phyloP scores from a whole-genome alignment of 495 filamentous ascomycete genomes.

The Neurospora sp. region DNA sequence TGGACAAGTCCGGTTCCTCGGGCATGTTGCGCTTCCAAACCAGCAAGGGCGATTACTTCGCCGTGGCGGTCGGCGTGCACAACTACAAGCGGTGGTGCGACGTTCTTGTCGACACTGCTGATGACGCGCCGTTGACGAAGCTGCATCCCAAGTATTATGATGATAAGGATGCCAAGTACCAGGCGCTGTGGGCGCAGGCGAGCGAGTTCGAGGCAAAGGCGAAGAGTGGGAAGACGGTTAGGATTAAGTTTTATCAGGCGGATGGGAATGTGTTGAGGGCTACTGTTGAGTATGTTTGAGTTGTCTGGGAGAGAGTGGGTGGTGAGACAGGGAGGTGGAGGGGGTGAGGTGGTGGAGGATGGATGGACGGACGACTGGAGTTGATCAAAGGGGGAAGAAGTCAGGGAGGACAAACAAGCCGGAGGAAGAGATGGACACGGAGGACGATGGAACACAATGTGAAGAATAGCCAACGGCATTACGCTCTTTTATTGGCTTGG shows the following conservation, averaged over 20 bases:
- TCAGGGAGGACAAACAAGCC: background rate
- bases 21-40: slow-evolving; percentile 4
- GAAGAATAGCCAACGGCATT: background rate
- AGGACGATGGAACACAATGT: background rate
- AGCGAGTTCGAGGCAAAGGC: background rate
- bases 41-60: slow-evolving; percentile 1
- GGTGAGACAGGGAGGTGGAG: background rate
- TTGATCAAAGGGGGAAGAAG: background rate
- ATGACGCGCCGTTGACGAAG: background rate
- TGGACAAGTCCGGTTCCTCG: background rate
- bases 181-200: slow-evolving; percentile 5
- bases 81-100: slow-evolving; percentile 10
- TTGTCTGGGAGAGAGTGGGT: background rate
- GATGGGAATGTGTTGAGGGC: slow-evolving; percentile 6
- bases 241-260: background rate
- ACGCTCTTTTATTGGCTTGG: background rate
- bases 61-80: slow-evolving; percentile 4
- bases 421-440: background rate
- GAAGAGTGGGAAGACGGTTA: background rate
- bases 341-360: background rate
- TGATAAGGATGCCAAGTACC: slow-evolving; percentile 5
- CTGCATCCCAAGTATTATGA: slow-evolving; percentile 4
- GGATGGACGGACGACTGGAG: background rate
- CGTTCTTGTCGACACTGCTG: background rate
- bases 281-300: background rate